Evolutionary conservation across 2,329 filamentous ascomycete species (phyloP).

Genomic region (Metarhizium robertsii): DNA sequence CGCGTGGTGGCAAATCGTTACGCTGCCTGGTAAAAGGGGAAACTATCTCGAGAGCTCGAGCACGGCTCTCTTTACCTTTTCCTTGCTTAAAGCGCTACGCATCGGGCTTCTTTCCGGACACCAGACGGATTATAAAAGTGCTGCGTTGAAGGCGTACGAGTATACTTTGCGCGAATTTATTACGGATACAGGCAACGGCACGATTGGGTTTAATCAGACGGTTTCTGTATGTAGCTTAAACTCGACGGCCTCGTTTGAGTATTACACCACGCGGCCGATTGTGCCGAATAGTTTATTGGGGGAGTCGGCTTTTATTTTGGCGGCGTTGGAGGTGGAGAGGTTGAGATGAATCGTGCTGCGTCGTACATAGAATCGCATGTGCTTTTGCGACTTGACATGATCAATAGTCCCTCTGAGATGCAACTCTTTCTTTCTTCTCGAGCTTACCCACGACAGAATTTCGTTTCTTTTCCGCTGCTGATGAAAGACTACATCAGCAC

Average conservation of each 20-base stretch:
- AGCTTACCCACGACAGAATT: too few species aligned
- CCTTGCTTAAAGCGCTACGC: conserved; percentile 10
- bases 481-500: too few species aligned
- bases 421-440: too few species aligned
- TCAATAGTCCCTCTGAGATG: too few species aligned
- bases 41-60: conserved; percentile 55
- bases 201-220: conserved; percentile 23
- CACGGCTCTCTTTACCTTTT: conserved; percentile 47
- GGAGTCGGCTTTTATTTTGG: conserved; percentile 26
- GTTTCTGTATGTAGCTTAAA: conserved; percentile 31
- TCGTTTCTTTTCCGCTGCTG: too few species aligned
- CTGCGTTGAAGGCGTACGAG: too few species aligned
- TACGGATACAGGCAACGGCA: too few species aligned
- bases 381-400: too few species aligned
- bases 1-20: conserved; percentile 47
- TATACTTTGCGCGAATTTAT: too few species aligned
- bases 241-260: conserved; percentile 30
- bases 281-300: conserved; percentile 28
- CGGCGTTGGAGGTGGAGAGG: conserved; percentile 22
- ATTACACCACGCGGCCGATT: conserved; percentile 26
- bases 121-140: neutral
- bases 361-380: too few species aligned
- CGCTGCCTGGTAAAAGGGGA: conserved; percentile 37
- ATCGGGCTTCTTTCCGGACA: conserved; percentile 2
- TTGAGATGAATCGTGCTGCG: too few species aligned